Evolutionary conservation across 176 grass and related monocot genomes (phyloP).

Genomic region (Elaeis guineensis): DNA sequence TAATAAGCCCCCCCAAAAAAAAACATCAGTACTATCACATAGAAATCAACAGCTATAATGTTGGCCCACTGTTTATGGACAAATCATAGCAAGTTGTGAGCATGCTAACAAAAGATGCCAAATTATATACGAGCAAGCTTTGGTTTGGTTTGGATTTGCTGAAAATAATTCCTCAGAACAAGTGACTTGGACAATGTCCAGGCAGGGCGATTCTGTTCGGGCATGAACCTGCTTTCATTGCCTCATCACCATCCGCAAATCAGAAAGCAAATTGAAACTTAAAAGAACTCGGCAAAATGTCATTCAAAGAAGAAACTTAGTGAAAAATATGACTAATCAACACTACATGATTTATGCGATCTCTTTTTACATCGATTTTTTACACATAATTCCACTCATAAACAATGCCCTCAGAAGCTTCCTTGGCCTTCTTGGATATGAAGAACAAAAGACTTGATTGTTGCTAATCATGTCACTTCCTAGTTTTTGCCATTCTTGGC

Average conservation of each 20-base stretch:
- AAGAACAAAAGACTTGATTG: too few species aligned
- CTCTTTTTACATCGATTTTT: too few species aligned
- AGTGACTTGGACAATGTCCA: slow-evolving; percentile 54
- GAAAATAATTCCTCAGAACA: slow-evolving; percentile 82
- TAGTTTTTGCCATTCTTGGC: too few species aligned
- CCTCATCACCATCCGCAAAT: slow-evolving; percentile 47
- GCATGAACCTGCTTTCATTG: slow-evolving; percentile 26
- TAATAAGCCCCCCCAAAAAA: too few species aligned
- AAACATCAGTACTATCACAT: slow-evolving; percentile 36
- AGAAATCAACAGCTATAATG: slow-evolving; percentile 87
- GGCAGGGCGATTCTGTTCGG: slow-evolving; percentile 34
- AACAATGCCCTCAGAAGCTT: too few species aligned
- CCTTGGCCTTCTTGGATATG: too few species aligned
- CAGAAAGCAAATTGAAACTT: neutral
- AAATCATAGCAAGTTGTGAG: slow-evolving; percentile 57
- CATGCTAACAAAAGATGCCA: slow-evolving; percentile 55
- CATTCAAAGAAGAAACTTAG: neutral
- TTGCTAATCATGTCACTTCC: too few species aligned
- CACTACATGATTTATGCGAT: neutral
- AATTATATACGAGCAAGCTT: slow-evolving; percentile 57
- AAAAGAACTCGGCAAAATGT: neutral
- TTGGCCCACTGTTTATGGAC: slow-evolving; percentile 82
- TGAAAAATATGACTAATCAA: neutral
- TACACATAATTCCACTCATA: too few species aligned
- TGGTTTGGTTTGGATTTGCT: slow-evolving; percentile 32